Evolutionary conservation across 176 grass and related monocot species (phyloP).

Genomic region (Aegilops speltoides): DNA sequence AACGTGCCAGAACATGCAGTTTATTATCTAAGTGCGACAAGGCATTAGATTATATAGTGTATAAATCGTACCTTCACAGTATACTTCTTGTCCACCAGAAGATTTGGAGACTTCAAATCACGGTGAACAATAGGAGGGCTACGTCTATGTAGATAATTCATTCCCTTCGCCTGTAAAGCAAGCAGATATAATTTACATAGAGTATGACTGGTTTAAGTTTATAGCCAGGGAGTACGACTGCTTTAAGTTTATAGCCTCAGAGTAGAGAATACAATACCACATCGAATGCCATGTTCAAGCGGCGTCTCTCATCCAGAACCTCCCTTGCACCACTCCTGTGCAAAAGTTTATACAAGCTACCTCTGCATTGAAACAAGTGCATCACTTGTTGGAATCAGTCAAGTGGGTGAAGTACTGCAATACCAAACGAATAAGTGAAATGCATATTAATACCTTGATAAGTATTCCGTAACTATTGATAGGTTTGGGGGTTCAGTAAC

Average conservation of each 20-base stretch:
- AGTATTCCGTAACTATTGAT: slow-evolving; percentile 85
- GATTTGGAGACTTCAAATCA: slow-evolving; percentile 99
- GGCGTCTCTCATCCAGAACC: slow-evolving; percentile 88
- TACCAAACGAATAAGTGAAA: slow-evolving; percentile 6
- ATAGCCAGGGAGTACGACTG: not conserved
- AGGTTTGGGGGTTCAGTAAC: slow-evolving; percentile 84
- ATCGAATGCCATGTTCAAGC: slow-evolving; percentile 95
- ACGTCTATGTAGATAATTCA: slow-evolving; percentile 96
- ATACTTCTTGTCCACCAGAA: slow-evolving; percentile 98
- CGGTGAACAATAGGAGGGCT: slow-evolving; percentile 96
- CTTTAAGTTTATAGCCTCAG: slow-evolving; percentile 3
- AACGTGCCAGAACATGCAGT: not conserved
- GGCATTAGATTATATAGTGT: not conserved
- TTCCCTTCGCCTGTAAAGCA: slow-evolving; percentile 86
- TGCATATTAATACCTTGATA: slow-evolving; percentile 69
- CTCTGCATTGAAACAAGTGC: slow-evolving; percentile 55
- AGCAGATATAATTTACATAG: slow-evolving; percentile 33
- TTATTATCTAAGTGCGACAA: not conserved
- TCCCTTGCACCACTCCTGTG: slow-evolving; percentile 74
- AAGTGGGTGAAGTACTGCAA: not conserved
- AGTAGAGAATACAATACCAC: slow-evolving; percentile 56
- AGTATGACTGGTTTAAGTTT: not conserved
- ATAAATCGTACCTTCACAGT: slow-evolving; percentile 80
- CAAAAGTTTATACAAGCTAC: slow-evolving; percentile 93
- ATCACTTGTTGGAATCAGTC: not conserved